Evolutionary conservation across 805 yeast genomes (phyloP).

Genomic region (Candida ortonii): DNA sequence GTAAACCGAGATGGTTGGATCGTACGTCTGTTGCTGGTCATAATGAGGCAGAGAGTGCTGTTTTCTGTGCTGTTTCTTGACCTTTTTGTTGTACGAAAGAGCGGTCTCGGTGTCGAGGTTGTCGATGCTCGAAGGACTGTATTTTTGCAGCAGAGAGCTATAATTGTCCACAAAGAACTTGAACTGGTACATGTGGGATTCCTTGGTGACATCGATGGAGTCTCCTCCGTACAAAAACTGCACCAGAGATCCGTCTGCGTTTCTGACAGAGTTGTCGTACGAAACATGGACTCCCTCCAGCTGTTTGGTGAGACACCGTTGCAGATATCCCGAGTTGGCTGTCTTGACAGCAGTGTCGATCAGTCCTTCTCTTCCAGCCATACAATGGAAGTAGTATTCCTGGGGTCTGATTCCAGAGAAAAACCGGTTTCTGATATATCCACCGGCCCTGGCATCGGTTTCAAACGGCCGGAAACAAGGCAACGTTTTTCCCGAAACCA

Average conservation of each 20-base stretch:
- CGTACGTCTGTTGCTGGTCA: constrained; percentile 62
- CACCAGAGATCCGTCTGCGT: constrained; percentile 88
- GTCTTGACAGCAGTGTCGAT: constrained; percentile 99
- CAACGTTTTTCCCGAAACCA: constrained; percentile 96
- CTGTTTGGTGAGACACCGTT: constrained; percentile 97
- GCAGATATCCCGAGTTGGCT: constrained; percentile 95
- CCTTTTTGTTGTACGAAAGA: constrained; percentile 74
- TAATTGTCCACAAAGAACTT: constrained; percentile 90
- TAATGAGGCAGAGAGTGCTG: constrained; percentile 61
- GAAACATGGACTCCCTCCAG: constrained; percentile 93
- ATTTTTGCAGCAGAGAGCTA: constrained; percentile 79
- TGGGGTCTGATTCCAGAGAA: constrained; percentile 97
- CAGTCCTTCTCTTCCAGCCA: constrained; percentile 99
- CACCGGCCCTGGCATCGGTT: constrained; percentile 98
- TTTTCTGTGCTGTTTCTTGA: constrained; percentile 67
- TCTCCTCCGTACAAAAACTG: constrained; percentile 99
- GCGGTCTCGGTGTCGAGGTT: constrained; percentile 86
- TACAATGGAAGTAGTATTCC: constrained; percentile 99
- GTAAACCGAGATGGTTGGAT: constrained; percentile 81
- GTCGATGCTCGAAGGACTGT: constrained; percentile 75
- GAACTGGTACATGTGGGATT: constrained; percentile 90
- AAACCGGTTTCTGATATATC: constrained; percentile 94
- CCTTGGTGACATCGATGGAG: constrained; percentile 89
- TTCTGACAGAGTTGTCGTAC: constrained; percentile 94
- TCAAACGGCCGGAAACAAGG: constrained; percentile 97